Conservation (phyloP, 2,329 filamentous ascomycete species). For the Chaetomium globosum region DNA sequence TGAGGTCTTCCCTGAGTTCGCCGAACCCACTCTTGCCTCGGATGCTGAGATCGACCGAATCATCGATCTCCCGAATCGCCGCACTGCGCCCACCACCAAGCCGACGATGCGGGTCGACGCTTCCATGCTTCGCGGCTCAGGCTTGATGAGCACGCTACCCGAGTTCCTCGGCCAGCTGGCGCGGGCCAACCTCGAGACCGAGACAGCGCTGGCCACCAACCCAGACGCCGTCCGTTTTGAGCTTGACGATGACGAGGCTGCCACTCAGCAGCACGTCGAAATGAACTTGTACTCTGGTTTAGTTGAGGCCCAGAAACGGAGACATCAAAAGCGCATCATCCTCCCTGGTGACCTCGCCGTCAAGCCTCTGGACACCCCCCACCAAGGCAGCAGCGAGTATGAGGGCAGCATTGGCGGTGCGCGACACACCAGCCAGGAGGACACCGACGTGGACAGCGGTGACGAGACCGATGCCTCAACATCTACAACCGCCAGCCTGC, state of each 20-base stretch:
- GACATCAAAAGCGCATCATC: slow-evolving; percentile 23
- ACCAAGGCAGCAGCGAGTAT: slow-evolving; percentile 10
- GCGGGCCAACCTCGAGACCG: slow-evolving; percentile 30
- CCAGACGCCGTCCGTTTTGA: slow-evolving; percentile 31
- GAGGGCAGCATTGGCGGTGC: not conserved
- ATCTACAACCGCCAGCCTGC: slow-evolving; percentile 32
- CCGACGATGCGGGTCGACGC: slow-evolving; percentile 36
- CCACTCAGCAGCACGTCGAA: slow-evolving; percentile 32
- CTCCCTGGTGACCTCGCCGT: slow-evolving; percentile 27
- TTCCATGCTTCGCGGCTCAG: slow-evolving; percentile 31
- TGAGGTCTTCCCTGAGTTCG: slow-evolving; percentile 34
- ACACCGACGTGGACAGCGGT: slow-evolving; percentile 24
- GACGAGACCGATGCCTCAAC: slow-evolving; percentile 33
- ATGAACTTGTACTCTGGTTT: slow-evolving; percentile 35
- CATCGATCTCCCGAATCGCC: slow-evolving; percentile 30
- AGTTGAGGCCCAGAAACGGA: slow-evolving; percentile 30
- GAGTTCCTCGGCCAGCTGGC: slow-evolving; percentile 38
- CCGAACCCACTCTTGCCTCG: slow-evolving; percentile 34
- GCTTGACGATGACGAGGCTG: slow-evolving; percentile 34
- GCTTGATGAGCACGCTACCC: slow-evolving; percentile 33
- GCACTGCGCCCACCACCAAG: slow-evolving; percentile 20
- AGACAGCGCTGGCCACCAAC: slow-evolving; percentile 30
- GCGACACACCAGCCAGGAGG: not conserved
- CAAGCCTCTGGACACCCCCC: slow-evolving; percentile 1
- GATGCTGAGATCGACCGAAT: slow-evolving; percentile 35